Evolutionary conservation across 2,329 filamentous ascomycete genomes (phyloP).

Genomic region (Pyrenophora graminea): DNA sequence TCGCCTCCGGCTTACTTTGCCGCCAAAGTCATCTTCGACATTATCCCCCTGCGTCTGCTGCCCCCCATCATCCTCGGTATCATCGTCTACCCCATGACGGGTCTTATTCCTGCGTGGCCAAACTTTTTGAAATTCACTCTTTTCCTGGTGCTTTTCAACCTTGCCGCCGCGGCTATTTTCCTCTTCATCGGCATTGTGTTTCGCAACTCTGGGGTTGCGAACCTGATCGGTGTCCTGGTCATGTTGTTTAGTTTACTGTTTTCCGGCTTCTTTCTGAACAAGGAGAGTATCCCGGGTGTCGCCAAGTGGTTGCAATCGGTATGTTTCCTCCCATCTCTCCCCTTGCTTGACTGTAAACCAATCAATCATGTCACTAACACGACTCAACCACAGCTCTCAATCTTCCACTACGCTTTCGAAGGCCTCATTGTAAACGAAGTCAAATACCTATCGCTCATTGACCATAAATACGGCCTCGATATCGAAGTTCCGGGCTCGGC

Average conservation of each 20-base stretch:
- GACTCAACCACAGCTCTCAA: conserved; percentile 66
- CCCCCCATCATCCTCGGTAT: conserved; percentile 93
- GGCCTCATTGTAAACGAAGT: conserved; percentile 97
- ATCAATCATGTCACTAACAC: conserved; percentile 12
- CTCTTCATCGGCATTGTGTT: conserved; percentile 96
- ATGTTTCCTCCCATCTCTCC: conserved; percentile 40
- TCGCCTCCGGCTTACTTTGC: conserved; percentile 90
- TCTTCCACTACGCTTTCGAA: conserved; percentile 98
- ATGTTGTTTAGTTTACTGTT: conserved; percentile 98
- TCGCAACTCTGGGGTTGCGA: conserved; percentile 88
- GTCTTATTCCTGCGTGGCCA: conserved; percentile 76
- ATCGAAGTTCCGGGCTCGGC: conserved; percentile 95
- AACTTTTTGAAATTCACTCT: conserved; percentile 92
- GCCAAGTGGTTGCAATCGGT: conserved; percentile 87
- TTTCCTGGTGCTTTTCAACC: conserved; percentile 91
- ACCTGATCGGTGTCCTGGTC: conserved; percentile 88
- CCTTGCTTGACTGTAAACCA: neutral
- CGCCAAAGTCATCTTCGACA: conserved; percentile 97
- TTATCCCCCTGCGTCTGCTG: conserved; percentile 89
- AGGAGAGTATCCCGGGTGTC: conserved; percentile 84
- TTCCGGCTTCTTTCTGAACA: conserved; percentile 90
- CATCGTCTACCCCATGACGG: conserved; percentile 98
- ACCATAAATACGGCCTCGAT: conserved; percentile 94
- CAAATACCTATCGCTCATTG: conserved; percentile 81
- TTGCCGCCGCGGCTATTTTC: conserved; percentile 90